Base-by-base conservation (phyloP, 2,329 filamentous ascomycete species). In the Dryadomyces quercus-mongolicae region DNA sequence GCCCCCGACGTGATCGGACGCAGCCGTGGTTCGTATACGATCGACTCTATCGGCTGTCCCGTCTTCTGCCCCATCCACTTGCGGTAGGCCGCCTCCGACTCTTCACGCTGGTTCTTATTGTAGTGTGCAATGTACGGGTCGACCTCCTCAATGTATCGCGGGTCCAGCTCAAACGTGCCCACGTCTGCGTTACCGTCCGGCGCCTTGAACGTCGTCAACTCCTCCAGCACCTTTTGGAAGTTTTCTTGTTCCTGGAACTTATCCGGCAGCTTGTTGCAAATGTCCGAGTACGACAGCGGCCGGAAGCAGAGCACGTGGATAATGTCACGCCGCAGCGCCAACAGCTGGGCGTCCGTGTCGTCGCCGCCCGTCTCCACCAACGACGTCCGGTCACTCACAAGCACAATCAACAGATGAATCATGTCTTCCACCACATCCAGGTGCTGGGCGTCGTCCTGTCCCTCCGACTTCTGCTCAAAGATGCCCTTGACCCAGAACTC, bases 111-210 rank as follows among this genome's bases (percentile, higher is more conserved):
- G 63, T 98, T 98, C 65, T 95, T 95, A 63, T 84, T 94, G 68
- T 95, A 98, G 65, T 97, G 90, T 7, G 91, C 87, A 63, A 91
- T 93, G 66, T 96, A 98, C 1, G 94, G 93, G 66, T 98, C 94
- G 51, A 98, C 82, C 49, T 94, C 80, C 61, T 92, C 86, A 43
- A 96, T 78, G 62, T 85, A 93, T 57, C 95, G 81, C 5, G 86
- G 82, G 65, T 91, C 93, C 52, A 98, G 74, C 67, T 96, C 90
- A 63, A 98, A 98, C 0, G 88, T 95, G 55, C 94, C 93, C 16
- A 91, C 87, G 65, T 98, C 93, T 5, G 87, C 88, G 36, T 97
- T 71, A 5, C 92, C 93, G 68, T 98, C 93, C 0, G 93, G 93
- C 10, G 89, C 75, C 60, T 90, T 89, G 74, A 91, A 98, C 2